phyloP scores from a whole-genome alignment of 306 rosid genomes.

The Fagus sylvatica region DNA sequence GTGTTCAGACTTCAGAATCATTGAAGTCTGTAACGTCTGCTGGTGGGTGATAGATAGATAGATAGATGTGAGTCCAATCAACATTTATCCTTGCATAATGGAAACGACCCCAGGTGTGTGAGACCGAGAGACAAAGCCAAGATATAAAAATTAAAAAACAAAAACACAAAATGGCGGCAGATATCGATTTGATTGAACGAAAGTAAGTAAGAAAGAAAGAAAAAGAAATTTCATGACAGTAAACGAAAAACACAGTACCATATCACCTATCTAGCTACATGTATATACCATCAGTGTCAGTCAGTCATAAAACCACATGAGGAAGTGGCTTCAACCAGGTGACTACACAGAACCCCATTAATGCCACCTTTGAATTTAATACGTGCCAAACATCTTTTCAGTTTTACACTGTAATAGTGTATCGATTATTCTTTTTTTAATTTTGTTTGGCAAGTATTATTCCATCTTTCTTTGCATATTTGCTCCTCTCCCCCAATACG shows the following conservation, averaged over 20 bases:
- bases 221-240: constrained; percentile 23
- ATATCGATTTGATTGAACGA: constrained; percentile 66
- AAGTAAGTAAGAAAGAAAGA: background rate
- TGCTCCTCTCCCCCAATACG: too few species aligned
- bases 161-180: constrained; percentile 91
- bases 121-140: constrained; percentile 5
- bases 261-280: constrained; percentile 5
- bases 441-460: too few species aligned
- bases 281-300: constrained; percentile 61
- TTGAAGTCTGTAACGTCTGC: constrained; percentile 30
- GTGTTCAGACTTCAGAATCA: constrained; percentile 26
- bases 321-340: constrained; percentile 39
- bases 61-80: constrained; percentile 38
- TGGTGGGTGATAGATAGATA: constrained; percentile 1
- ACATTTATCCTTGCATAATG: background rate
- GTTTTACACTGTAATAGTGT: background rate
- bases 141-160: constrained; percentile 35
- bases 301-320: constrained; percentile 57
- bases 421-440: background rate
- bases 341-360: constrained; percentile 37
- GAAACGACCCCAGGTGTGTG: constrained; percentile 31
- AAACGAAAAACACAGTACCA: constrained; percentile 25
- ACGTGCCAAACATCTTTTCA: constrained; percentile 55
- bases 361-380: constrained; percentile 35
- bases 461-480: too few species aligned